These are phyloP conservation scores for Orbilia blumenaviensis DNA, from an alignment of 2,329 filamentous ascomycete genomes.

Conservation along the genomic window DNA sequence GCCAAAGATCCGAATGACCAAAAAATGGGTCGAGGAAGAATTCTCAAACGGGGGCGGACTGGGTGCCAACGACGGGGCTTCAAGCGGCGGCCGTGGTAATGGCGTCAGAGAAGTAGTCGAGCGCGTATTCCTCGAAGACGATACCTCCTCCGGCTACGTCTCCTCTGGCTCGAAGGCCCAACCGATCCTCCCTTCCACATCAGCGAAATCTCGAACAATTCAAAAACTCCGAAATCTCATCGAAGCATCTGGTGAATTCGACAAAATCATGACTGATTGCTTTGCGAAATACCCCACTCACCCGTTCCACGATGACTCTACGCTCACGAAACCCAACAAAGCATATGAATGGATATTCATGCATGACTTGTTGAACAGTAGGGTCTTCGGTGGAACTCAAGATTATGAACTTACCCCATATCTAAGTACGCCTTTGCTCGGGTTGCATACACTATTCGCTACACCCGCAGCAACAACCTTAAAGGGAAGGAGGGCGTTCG, in stretches of 20 bases:
- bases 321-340: constrained; percentile 83
- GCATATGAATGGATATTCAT: constrained; percentile 97
- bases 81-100: constrained; percentile 65
- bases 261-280: constrained; percentile 81
- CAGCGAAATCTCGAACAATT: constrained; percentile 77
- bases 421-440: constrained; percentile 83
- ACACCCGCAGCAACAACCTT: constrained; percentile 62
- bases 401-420: constrained; percentile 94
- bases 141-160: constrained; percentile 63
- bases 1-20: constrained; percentile 67
- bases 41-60: constrained; percentile 74
- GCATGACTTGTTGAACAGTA: constrained; percentile 77
- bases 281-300: constrained; percentile 86
- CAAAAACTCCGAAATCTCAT: constrained; percentile 76
- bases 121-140: constrained; percentile 71
- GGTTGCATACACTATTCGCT: constrained; percentile 86
- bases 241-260: constrained; percentile 79
- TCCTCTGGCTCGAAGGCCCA: constrained; percentile 68
- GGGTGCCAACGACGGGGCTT: constrained; percentile 58
- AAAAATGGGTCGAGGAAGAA: constrained; percentile 79
- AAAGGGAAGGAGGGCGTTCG: constrained; percentile 60
- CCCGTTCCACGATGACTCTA: constrained; percentile 90
- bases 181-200: constrained; percentile 62
- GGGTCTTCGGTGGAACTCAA: constrained; percentile 77
- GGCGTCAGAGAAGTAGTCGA: constrained; percentile 73